A percentile compares a stretch with the other conserved stretches of the same genome.
These are phyloP conservation scores for Colletotrichum nymphaeae DNA, from an alignment of 2,329 filamentous ascomycete genomes.

Conservation along the genomic window DNA sequence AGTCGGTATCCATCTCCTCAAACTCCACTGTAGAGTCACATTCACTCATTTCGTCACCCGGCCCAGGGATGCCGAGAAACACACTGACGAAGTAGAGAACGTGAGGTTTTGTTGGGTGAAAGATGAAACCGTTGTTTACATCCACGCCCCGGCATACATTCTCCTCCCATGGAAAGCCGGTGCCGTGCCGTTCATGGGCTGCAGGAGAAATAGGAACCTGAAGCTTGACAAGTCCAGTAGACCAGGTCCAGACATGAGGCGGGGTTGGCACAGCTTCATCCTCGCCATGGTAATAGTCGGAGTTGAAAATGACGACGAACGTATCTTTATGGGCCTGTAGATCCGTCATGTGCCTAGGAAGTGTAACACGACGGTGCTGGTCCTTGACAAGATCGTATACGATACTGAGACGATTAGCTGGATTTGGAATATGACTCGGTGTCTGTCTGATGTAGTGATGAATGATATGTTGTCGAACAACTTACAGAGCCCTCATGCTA, in stretches of 20 bases:
- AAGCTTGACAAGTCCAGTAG: background rate
- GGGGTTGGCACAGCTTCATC: background rate
- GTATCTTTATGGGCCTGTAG: background rate
- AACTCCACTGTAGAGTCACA: too few species aligned
- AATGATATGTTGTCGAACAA: background rate
- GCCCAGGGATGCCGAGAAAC: background rate
- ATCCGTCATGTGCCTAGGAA: background rate
- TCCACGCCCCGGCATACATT: too few species aligned
- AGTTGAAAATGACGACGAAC: background rate
- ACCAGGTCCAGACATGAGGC: slow-evolving; percentile 19
- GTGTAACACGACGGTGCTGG: background rate
- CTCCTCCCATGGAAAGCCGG: background rate
- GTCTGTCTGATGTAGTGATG: background rate
- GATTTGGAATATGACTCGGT: background rate
- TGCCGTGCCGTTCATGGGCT: background rate
- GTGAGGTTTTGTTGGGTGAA: slow-evolving; percentile 6
- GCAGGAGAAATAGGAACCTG: background rate
- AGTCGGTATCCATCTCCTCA: too few species aligned
- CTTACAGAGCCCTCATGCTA: background rate
- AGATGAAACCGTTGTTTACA: background rate
- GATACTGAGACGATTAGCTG: background rate
- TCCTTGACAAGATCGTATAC: slow-evolving; percentile 10
- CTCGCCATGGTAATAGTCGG: background rate
- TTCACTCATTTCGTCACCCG: background rate
- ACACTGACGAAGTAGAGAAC: background rate